These are phyloP conservation scores for Pharus latifolius DNA, from an alignment of 176 grass and related monocot species.

Conservation along the genomic window DNA sequence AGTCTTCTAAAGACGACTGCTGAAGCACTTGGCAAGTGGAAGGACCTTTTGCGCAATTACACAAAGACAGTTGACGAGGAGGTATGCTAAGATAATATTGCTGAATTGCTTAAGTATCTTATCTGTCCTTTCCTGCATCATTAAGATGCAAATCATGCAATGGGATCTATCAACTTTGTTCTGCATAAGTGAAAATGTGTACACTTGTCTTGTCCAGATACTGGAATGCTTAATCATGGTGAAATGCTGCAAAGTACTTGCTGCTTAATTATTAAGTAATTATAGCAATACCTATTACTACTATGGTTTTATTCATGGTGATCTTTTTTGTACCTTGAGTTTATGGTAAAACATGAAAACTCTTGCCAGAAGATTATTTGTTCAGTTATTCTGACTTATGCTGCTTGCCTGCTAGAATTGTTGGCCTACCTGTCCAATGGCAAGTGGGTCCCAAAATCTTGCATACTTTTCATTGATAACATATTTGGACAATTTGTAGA, in stretches of 20 bases:
- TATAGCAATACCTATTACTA: too few species aligned
- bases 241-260: neutral
- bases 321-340: too few species aligned
- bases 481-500: too few species aligned
- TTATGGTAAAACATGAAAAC: too few species aligned
- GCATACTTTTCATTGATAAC: too few species aligned
- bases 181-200: neutral
- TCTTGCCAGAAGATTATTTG: too few species aligned
- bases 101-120: neutral
- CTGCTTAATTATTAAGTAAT: too few species aligned
- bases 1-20: slow-evolving; percentile 37
- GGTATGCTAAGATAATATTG: slow-evolving; percentile 21
- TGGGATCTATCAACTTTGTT: slow-evolving; percentile 2
- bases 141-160: neutral
- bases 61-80: slow-evolving; percentile 81
- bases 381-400: neutral
- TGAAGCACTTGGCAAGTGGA: slow-evolving; percentile 64
- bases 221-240: neutral
- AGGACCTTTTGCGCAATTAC: slow-evolving; percentile 71
- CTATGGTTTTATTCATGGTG: too few species aligned
- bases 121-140: neutral
- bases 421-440: neutral
- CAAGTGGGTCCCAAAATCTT: neutral
- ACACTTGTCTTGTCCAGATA: neutral
- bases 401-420: neutral